Evolutionary conservation across 1,284 basidiomycete genomes (phyloP).

Genomic region (Apiotrichum akiyoshidainum): DNA sequence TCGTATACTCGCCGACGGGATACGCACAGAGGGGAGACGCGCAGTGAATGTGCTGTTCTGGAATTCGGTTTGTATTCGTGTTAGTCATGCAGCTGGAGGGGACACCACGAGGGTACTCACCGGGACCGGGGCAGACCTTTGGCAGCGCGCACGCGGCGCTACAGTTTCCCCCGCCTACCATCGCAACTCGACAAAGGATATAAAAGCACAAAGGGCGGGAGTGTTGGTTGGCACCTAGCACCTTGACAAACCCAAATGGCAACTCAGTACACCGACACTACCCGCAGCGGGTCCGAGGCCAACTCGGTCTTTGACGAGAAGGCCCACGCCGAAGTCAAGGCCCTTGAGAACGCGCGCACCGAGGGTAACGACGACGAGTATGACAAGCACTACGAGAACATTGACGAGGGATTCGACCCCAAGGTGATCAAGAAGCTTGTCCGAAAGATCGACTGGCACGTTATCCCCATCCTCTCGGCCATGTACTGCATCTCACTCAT

Average conservation of each 20-base stretch:
- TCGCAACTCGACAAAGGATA: too few relatives aligned
- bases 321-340: not conserved
- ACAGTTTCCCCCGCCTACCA: too few relatives aligned
- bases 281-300: not conserved
- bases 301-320: not conserved
- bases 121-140: too few relatives aligned
- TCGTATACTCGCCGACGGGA: too few relatives aligned
- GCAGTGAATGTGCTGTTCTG: too few relatives aligned
- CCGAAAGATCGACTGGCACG: conserved; percentile 11
- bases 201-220: not conserved
- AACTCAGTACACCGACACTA: not conserved
- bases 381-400: not conserved
- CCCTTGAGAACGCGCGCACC: not conserved
- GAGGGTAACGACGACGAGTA: not conserved
- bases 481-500: conserved; percentile 19
- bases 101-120: too few relatives aligned
- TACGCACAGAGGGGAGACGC: too few relatives aligned
- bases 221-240: not conserved
- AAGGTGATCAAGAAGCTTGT: not conserved
- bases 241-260: not conserved
- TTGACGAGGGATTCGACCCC: conserved; percentile 10
- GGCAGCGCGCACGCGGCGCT: too few relatives aligned
- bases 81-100: not conserved
- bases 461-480: conserved; percentile 11
- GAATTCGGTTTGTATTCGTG: too few relatives aligned